Percentiles rank a stretch among this genome's conserved stretches.
phyloP scores from a whole-genome alignment of 2,329 filamentous ascomycete genomes.

The Colletotrichum liaoningense region DNA sequence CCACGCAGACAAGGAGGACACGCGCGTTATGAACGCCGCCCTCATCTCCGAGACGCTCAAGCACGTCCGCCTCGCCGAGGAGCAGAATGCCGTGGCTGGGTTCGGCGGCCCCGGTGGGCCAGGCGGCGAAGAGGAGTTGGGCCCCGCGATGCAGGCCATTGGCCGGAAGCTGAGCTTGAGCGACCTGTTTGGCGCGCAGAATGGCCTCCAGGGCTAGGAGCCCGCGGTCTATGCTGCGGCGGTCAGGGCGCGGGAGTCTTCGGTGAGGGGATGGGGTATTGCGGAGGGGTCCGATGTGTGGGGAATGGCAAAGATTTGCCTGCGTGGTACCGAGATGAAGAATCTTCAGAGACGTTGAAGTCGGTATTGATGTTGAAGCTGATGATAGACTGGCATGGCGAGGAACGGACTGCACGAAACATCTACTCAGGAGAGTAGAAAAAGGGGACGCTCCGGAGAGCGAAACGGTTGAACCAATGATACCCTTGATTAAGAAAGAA shows the following conservation, averaged over 20 bases:
- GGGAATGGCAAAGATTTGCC: background rate
- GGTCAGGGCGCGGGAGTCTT: background rate
- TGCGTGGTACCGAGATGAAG: background rate
- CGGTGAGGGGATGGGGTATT: background rate
- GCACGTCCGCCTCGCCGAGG: conserved; percentile 38
- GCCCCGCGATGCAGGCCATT: conserved; percentile 57
- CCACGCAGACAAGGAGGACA: conserved; percentile 60
- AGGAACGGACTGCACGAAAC: background rate
- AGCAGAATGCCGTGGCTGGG: background rate
- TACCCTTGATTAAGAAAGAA: conserved; percentile 31
- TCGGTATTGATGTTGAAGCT: background rate
- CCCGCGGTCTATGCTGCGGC: background rate
- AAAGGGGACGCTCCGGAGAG: background rate
- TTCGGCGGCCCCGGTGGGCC: background rate
- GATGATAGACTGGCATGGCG: background rate
- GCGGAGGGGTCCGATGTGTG: background rate
- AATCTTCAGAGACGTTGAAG: background rate
- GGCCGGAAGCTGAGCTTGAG: conserved; percentile 57
- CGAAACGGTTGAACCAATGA: conserved; percentile 14
- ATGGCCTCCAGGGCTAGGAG: conserved; percentile 38
- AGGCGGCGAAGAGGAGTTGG: conserved; percentile 37
- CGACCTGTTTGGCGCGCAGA: conserved; percentile 56
- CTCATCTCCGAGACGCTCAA: conserved; percentile 57
- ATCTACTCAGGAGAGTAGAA: background rate
- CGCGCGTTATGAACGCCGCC: conserved; percentile 53